phyloP scores from a whole-genome alignment of 2,329 filamentous ascomycete species.

The Colletotrichum tanaceti region DNA sequence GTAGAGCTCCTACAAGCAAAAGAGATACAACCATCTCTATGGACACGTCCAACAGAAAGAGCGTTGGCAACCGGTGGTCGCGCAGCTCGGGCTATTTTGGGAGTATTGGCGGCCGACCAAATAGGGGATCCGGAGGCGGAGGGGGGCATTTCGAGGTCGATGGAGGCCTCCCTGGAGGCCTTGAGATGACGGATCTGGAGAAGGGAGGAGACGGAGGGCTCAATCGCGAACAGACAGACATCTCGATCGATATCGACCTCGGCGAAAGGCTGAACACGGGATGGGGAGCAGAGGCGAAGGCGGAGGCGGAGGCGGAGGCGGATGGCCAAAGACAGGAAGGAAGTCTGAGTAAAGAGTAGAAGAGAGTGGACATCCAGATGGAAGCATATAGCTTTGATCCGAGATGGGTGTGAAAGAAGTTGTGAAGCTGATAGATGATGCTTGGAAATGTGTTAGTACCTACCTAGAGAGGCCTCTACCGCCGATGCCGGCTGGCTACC shows the following conservation, averaged over 20 bases:
- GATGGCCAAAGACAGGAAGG: not conserved
- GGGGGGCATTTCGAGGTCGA: not conserved
- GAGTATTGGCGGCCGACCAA: not conserved
- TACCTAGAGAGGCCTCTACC: not conserved
- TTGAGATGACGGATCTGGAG: conserved; percentile 35
- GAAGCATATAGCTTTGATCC: not conserved
- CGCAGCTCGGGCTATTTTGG: not conserved
- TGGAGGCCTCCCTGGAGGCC: not conserved
- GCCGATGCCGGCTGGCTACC: not conserved
- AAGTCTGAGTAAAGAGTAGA: not conserved
- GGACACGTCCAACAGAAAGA: conserved; percentile 1
- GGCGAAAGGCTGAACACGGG: not conserved
- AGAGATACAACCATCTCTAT: not conserved
- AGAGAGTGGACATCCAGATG: not conserved
- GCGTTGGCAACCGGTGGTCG: not conserved
- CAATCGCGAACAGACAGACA: not conserved
- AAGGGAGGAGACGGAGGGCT: not conserved
- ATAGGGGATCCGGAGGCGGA: no score
- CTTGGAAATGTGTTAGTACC: not conserved
- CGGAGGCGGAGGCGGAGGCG: not conserved
- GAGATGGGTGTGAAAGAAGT: not conserved
- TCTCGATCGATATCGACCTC: not conserved
- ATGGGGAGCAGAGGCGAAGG: not conserved
- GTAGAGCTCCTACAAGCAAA: not conserved
- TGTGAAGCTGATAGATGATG: not conserved